Evolutionary conservation across 148 eudicot genomes (phyloP).

Genomic region (Diospyros kaki): DNA sequence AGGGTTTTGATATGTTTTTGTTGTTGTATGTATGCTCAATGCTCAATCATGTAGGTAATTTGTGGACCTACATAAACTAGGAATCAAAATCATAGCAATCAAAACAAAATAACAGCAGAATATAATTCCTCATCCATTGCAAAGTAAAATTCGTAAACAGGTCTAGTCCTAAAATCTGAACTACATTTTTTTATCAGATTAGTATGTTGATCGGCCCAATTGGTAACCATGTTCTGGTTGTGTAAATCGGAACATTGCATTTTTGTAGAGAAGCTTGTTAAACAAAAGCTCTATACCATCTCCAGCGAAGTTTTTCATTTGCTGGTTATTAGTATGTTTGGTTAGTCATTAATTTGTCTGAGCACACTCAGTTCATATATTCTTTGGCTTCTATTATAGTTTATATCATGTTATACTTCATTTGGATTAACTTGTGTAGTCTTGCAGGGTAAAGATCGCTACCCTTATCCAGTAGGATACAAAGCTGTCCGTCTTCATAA

Average conservation of each 20-base stretch:
- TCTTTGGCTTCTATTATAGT: background rate
- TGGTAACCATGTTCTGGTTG: no score
- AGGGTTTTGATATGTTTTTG: no score
- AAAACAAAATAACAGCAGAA: no score
- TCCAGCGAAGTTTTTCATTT: background rate
- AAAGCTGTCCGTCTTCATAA: constrained; percentile 64
- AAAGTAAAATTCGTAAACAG: no score
- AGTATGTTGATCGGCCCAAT: no score
- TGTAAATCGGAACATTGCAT: background rate
- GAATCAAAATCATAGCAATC: no score
- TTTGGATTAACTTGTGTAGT: background rate
- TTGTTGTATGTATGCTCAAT: no score
- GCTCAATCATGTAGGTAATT: no score
- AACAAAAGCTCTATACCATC: background rate
- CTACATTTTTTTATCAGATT: no score
- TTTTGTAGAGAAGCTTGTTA: background rate
- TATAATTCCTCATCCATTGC: no score
- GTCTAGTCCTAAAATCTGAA: no score
- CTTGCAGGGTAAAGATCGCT: constrained; percentile 90
- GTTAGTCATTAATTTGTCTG: background rate
- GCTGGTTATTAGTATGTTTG: background rate
- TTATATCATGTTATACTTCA: background rate
- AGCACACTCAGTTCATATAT: background rate
- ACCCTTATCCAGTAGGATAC: constrained; percentile 92
- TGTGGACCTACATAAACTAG: no score